Evolutionary conservation across 768 basidiomycete species (phyloP).

Genomic region (Suillus placidus): DNA sequence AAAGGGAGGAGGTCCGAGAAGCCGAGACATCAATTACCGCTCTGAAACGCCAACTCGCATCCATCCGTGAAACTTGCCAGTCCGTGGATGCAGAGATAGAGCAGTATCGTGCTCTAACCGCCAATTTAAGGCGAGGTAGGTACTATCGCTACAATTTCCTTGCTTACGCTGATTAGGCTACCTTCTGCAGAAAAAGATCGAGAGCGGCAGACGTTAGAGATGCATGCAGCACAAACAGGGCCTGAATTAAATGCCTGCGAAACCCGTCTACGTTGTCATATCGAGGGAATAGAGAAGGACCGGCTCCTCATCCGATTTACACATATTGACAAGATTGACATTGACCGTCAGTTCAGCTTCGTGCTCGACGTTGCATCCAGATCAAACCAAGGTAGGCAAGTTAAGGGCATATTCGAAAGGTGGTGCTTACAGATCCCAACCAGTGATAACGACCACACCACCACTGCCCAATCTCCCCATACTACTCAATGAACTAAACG

Average conservation of each 20-base stretch:
- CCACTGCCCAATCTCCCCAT: conserved; percentile 66
- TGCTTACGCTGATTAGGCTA: background rate
- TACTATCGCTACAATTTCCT: conserved; percentile 7
- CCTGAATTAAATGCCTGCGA: conserved; percentile 64
- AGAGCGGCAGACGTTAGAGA: conserved; percentile 59
- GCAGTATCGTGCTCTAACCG: conserved; percentile 63
- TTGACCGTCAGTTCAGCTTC: conserved; percentile 67
- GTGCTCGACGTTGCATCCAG: conserved; percentile 71
- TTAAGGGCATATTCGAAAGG: background rate
- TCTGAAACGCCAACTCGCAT: conserved; percentile 66
- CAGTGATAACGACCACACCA: conserved; percentile 84
- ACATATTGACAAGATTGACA: conserved; percentile 59
- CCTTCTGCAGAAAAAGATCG: conserved; percentile 59
- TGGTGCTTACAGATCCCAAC: background rate
- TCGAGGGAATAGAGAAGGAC: conserved; percentile 81
- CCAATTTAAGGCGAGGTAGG: conserved; percentile 67
- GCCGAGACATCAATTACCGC: conserved; percentile 61
- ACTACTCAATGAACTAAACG: conserved; percentile 71
- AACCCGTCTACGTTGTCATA: conserved; percentile 56
- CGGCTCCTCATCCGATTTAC: conserved; percentile 75
- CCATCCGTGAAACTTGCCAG: conserved; percentile 60
- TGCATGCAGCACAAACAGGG: conserved; percentile 51
- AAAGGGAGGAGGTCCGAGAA: conserved; percentile 74
- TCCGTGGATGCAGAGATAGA: conserved; percentile 72
- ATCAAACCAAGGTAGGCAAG: conserved; percentile 63